Base-by-base conservation (phyloP, 306 rosid species). In the Astragalus glycyphyllos region DNA sequence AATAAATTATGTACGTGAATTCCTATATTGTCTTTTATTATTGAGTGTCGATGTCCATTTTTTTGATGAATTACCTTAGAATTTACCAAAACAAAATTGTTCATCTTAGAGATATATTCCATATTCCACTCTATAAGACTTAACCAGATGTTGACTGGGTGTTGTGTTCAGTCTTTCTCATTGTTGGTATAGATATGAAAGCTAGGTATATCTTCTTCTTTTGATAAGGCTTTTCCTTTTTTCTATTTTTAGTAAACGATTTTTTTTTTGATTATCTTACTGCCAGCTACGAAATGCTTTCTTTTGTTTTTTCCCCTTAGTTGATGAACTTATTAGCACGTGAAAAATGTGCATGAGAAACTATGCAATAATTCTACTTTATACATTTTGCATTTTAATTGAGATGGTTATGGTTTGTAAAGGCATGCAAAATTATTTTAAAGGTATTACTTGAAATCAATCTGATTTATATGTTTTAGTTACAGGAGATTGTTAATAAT, bases 291-390 rank as follows among this genome's bases (percentile, higher is more conserved):
- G 51, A 65, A 31, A 14, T 48, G 44, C 58, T 55, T 55, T 64
- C 11, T 65, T 26, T 68, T 12, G 12, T 60, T 32, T 26, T 8
- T 71, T 17, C 4, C 4, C 4, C 40, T 54, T 48, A 26, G n/a
- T 14, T 26, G 16, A 64, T 35, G 57, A 56, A 56, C 63, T 35
- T 40, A 57, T 65, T 49, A 57, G 70, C 78, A 78, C 78, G 75
- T 78, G 78, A 72, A 65, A 78, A 58, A 58, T 49, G 74, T 78
- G 82, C 74, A 54, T 20, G 14, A 20, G 32, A 69, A 76, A 32
- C 54, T 45, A 14, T 55, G 35, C 46, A 46, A 35, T 23, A 35
- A 62, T 56, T 63, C 66, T 71, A 14, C 17, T 56, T 56, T 56
- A 8, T 10, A 49, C 34, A n/a, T 60, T 17, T 17, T 60, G 13